Base-by-base conservation (phyloP, 768 basidiomycete species). In the Russula ochroleuca region DNA sequence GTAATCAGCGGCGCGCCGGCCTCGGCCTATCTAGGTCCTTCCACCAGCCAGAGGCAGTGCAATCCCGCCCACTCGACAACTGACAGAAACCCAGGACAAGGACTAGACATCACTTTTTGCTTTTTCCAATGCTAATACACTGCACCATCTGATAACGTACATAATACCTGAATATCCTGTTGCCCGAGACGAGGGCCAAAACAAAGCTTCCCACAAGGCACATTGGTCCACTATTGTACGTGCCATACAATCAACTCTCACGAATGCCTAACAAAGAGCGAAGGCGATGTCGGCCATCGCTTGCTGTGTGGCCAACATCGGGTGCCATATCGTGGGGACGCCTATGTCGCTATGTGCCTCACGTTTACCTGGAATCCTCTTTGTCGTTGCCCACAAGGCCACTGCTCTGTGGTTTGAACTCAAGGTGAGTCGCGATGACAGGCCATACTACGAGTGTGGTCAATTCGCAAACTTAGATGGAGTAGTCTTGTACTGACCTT, bases 361-460 rank as follows among this genome's bases (percentile, higher is more conserved):
- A 66, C 14, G 50, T 9, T 45, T 50, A 56, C 41, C 52, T 63
- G 47, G 56, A 47, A 21, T 66, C 64, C 3, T 66, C 65, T 31
- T 54, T 66, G 58, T 66, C 65, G 21, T 58, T 66, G 6, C 63
- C 63, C 33, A 51, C 51, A 1, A 52, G 17, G 23, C 50, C 53
- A 23, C 15, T 59, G 21, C 10, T 57, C 50, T 72, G 74, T 23
- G 84, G 78, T 59, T 80, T 81, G 69, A 85, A 87, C 65, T 87
- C 85, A 28, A 88, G 74, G 63, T 82, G 82, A 56, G 81, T 79
- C 0, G 83, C 80, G 64, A 88, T 88, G 33, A 82, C 73, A 3
- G 86, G 86, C 87, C 87, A 88, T 15, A 88, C 86, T 77, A 59
- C 53, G 50, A 49, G 15, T n/a, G 23, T 35, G 51, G 55, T 48